Percentiles rank a stretch among this genome's conserved stretches.
Conservation (phyloP, 768 basidiomycete species). For the Podaxis sp. region DNA sequence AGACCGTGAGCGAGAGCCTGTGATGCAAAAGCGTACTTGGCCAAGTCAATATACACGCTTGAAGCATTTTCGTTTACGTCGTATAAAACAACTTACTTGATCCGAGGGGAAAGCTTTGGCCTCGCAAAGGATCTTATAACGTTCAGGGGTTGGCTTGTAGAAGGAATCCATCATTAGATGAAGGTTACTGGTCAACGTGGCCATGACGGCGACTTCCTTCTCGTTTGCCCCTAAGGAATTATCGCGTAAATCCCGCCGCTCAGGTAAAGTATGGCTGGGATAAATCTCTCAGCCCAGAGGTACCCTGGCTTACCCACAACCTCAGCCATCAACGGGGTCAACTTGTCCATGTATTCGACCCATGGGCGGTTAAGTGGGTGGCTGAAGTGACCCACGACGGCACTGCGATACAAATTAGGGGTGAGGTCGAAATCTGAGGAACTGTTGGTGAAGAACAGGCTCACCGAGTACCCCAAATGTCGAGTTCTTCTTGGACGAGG, state of each 20-base stretch:
- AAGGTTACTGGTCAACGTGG: slow-evolving; percentile 91
- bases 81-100: slow-evolving; percentile 58
- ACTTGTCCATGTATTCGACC: slow-evolving; percentile 71
- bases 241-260: slow-evolving; percentile 20
- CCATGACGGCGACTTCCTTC: slow-evolving; percentile 93
- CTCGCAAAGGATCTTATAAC: slow-evolving; percentile 96
- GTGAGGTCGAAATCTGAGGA: slow-evolving; percentile 10
- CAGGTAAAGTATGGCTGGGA: slow-evolving; percentile 6
- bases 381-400: slow-evolving; percentile 83
- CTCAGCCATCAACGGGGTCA: slow-evolving; percentile 73
- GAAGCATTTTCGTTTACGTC: slow-evolving; percentile 15
- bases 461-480: slow-evolving; percentile 77
- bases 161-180: slow-evolving; percentile 95
- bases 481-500: slow-evolving; percentile 79
- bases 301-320: slow-evolving; percentile 64
- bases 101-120: slow-evolving; percentile 95
- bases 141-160: slow-evolving; percentile 81
- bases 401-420: slow-evolving; percentile 42
- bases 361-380: slow-evolving; percentile 87
- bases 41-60: slow-evolving; percentile 16
- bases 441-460: slow-evolving; percentile 16
- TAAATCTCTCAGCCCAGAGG: slow-evolving; percentile 12
- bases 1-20: slow-evolving; percentile 81
- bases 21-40: slow-evolving; percentile 94
- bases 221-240: slow-evolving; percentile 68